Percentiles rank a stretch among this genome's conserved stretches.
phyloP scores from a whole-genome alignment of 352 stramenopile species.

The Phytophthora foliorum region DNA sequence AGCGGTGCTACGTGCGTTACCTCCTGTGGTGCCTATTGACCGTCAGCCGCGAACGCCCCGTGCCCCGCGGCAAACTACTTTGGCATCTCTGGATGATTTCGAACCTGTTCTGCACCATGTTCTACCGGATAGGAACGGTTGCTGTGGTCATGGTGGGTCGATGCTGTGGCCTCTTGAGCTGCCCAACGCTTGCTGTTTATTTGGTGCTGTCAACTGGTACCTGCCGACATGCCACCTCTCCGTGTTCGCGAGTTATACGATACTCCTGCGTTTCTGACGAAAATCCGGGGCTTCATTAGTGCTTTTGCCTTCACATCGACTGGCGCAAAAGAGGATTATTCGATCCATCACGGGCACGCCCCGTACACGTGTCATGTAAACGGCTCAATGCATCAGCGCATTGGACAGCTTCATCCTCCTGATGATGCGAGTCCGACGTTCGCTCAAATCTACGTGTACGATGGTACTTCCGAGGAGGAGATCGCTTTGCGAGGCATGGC shows the following conservation, averaged over 20 bases:
- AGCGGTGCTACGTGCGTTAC: too few species aligned
- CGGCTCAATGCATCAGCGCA: not conserved
- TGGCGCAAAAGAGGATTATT: not conserved
- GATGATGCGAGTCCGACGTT: not conserved
- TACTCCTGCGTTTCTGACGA: not conserved
- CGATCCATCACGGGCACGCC: not conserved
- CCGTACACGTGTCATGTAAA: constrained; percentile 3
- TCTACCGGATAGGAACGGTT: not conserved
- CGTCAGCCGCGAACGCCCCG: too few species aligned
- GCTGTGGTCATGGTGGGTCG: not conserved
- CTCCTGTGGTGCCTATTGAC: too few species aligned
- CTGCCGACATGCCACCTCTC: not conserved
- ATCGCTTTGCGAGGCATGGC: not conserved
- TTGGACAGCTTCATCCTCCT: not conserved
- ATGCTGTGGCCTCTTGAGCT: not conserved
- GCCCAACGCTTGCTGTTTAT: not conserved
- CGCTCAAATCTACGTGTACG: constrained; percentile 10
- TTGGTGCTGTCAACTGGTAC: not conserved
- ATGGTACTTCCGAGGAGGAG: not conserved
- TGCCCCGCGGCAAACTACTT: too few species aligned
- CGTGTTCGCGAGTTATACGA: not conserved
- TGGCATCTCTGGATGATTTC: not conserved
- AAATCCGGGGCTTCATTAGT: constrained; percentile 1
- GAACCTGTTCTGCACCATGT: not conserved
- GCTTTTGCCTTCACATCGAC: constrained; percentile 3